Evolutionary conservation across 2,329 filamentous ascomycete species (phyloP).

Genomic region (Botrytis byssoidea): DNA sequence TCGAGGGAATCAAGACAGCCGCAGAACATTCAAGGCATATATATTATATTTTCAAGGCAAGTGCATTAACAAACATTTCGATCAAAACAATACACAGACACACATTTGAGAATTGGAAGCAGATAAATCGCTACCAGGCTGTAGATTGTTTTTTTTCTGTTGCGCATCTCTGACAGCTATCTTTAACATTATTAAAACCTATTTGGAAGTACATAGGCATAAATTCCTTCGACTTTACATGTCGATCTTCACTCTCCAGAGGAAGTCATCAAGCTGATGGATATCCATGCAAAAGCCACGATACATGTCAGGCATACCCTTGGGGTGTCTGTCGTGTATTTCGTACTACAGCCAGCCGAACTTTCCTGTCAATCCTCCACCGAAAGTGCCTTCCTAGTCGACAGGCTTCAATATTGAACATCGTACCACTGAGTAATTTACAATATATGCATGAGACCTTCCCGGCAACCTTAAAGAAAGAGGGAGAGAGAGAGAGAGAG

Average conservation of each 20-base stretch:
- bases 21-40: not conserved
- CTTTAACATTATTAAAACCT: not conserved
- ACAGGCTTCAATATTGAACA: not conserved
- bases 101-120: not conserved
- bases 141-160: not conserved
- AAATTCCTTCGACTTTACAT: not conserved
- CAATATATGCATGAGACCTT: slow-evolving; percentile 7
- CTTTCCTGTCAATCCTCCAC: slow-evolving; percentile 3
- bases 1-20: not conserved
- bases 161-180: not conserved
- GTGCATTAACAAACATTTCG: not conserved
- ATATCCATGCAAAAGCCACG: slow-evolving; percentile 2
- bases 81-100: not conserved
- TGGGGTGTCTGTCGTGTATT: not conserved
- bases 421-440: slow-evolving; percentile 4
- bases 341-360: not conserved
- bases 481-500: not conserved
- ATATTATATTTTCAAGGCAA: not conserved
- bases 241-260: not conserved
- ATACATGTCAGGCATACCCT: not conserved
- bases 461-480: slow-evolving; percentile 2
- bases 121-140: too few species aligned
- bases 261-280: not conserved
- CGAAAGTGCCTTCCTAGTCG: not conserved
- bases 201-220: not conserved